Evolutionary conservation across 164 flowering plant species (phyloP).

Genomic region (Kalanchoe fedtschenkoi): DNA sequence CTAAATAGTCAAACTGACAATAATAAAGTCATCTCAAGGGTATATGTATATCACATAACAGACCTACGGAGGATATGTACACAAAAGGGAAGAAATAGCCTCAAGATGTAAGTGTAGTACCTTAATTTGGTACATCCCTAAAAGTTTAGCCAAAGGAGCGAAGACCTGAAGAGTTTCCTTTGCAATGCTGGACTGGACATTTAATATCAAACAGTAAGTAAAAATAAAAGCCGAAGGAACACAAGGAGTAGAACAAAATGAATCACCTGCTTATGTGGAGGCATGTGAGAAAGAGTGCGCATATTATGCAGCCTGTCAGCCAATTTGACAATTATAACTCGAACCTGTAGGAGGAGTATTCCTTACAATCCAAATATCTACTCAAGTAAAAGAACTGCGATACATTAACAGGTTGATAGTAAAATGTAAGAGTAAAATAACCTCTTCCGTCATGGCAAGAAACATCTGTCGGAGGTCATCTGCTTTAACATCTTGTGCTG

Average conservation of each 20-base stretch:
- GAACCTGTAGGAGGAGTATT: conserved; percentile 46
- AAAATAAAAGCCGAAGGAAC: not conserved
- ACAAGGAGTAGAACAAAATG: conserved; percentile 6
- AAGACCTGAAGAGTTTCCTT: conserved; percentile 91
- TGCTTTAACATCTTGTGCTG: conserved; percentile 95
- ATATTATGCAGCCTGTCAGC: conserved; percentile 98
- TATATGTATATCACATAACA: too few species aligned
- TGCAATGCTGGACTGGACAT: conserved; percentile 78
- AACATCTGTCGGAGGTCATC: conserved; percentile 97
- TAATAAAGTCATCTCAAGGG: too few species aligned
- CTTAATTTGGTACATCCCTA: conserved; percentile 98
- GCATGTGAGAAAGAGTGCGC: conserved; percentile 98
- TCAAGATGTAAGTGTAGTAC: conserved; percentile 18
- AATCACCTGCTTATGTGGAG: conserved; percentile 86
- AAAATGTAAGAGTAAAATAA: conserved; percentile 11
- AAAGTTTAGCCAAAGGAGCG: conserved; percentile 93
- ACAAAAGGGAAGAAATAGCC: not conserved
- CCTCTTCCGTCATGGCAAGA: conserved; percentile 99
- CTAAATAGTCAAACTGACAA: too few species aligned
- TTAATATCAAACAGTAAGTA: conserved; percentile 7
- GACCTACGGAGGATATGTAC: too few species aligned
- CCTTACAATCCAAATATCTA: not conserved
- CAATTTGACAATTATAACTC: conserved; percentile 94
- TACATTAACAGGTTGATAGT: not conserved
- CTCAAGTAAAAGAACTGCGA: not conserved